phyloP scores from a whole-genome alignment of 495 filamentous ascomycete genomes.

The Neurospora sp. region DNA sequence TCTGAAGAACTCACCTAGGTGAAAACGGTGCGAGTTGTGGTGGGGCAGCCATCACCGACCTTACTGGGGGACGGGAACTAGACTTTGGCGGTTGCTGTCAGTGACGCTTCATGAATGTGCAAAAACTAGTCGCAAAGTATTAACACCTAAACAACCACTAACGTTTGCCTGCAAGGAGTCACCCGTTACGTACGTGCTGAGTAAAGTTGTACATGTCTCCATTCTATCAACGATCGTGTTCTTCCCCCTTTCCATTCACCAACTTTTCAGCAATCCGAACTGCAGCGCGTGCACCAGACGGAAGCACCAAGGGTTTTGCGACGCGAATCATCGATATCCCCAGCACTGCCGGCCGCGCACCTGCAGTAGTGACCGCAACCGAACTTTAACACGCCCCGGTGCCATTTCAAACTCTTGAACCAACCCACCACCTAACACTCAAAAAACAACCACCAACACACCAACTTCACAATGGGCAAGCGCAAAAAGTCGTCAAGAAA shows the following conservation, averaged over 20 bases:
- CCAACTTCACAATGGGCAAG: constrained; percentile 53
- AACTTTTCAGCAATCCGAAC: background rate
- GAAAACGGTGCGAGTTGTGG: background rate
- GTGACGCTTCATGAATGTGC: background rate
- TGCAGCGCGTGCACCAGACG: background rate
- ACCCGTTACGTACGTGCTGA: background rate
- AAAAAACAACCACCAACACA: background rate
- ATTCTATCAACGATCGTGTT: background rate
- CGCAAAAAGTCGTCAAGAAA: constrained; percentile 88
- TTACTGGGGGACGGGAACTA: background rate
- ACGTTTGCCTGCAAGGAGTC: background rate
- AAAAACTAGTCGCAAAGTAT: background rate
- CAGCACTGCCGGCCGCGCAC: background rate
- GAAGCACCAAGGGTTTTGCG: background rate
- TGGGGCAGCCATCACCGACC: background rate
- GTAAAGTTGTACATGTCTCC: background rate
- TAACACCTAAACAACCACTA: background rate
- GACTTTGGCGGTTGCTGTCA: background rate
- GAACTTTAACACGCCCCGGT: background rate
- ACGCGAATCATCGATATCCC: background rate
- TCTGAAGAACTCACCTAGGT: background rate
- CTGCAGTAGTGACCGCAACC: background rate
- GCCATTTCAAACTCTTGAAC: background rate
- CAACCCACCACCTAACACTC: background rate
- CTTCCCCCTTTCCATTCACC: background rate